Percentiles rank a stretch among this genome's conserved stretches.
Evolutionary conservation across 345 rosid species (phyloP).

Genomic region (Cardiospermum halicacabum): DNA sequence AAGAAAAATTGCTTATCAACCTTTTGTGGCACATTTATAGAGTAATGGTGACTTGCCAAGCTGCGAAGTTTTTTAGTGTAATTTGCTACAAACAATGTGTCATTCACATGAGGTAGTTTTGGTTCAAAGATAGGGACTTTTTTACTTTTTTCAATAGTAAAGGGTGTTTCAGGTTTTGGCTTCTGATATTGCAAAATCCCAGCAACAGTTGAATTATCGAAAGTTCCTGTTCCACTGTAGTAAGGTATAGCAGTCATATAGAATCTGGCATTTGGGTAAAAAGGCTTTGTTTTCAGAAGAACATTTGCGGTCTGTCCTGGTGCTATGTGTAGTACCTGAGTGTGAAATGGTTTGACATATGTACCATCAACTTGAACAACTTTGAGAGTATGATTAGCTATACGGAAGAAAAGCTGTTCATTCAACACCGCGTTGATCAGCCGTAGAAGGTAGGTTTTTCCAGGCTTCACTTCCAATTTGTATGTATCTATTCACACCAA

Average conservation of each 20-base stretch:
- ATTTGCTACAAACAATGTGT: conserved; percentile 44
- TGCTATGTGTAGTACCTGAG: conserved; percentile 29
- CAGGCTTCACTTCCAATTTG: conserved; percentile 42
- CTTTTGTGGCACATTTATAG: conserved; percentile 52
- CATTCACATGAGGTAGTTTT: conserved; percentile 48
- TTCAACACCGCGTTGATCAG: conserved; percentile 46
- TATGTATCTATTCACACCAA: conserved; percentile 30
- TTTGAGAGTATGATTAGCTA: conserved; percentile 43
- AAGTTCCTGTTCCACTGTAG: conserved; percentile 56
- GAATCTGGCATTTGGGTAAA: conserved; percentile 41
- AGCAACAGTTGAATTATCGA: conserved; percentile 45
- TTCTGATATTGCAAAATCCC: conserved; percentile 36
- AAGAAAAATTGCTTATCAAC: conserved; percentile 52
- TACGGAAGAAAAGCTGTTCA: conserved; percentile 50
- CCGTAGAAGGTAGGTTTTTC: conserved; percentile 42
- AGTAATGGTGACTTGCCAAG: conserved; percentile 33
- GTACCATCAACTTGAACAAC: conserved; percentile 39
- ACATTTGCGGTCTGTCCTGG: conserved; percentile 49
- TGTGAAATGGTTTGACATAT: conserved; percentile 37
- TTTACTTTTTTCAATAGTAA: conserved; percentile 20
- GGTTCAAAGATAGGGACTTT: conserved; percentile 44
- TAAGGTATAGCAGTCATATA: conserved; percentile 60
- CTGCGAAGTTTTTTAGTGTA: conserved; percentile 47
- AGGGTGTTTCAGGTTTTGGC: too few relatives aligned
- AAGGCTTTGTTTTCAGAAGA: conserved; percentile 34